Conservation (phyloP, 257 asterid genomes). For the Nicotiana benthamiana region DNA sequence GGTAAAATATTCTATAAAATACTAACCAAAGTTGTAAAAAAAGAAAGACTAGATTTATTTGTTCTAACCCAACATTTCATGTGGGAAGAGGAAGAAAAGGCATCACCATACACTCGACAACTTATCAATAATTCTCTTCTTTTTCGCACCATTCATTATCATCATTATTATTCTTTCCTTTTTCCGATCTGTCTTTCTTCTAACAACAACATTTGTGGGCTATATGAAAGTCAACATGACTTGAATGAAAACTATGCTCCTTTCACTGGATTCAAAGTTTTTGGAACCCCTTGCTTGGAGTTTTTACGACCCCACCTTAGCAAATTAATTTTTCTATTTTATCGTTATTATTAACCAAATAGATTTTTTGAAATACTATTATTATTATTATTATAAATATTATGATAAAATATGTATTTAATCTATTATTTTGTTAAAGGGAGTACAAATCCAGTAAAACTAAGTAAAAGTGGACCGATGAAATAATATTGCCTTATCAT, state of each 20-base stretch:
- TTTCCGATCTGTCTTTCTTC: background rate
- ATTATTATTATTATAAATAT: too few species aligned
- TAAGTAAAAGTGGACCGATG: too few species aligned
- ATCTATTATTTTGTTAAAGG: too few species aligned
- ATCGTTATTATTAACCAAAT: too few species aligned
- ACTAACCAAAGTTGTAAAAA: background rate
- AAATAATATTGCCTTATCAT: too few species aligned
- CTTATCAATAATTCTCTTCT: conserved; percentile 1
- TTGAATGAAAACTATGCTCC: background rate
- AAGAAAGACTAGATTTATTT: background rate
- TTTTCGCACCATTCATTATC: conserved; percentile 6
- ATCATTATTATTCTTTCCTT: background rate
- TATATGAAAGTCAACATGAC: background rate
- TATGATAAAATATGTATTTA: too few species aligned
- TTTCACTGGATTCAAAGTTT: background rate
- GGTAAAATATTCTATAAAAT: background rate
- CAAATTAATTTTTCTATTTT: too few species aligned
- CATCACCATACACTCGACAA: conserved; percentile 1
- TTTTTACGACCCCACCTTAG: background rate
- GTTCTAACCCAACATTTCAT: background rate
- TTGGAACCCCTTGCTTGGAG: background rate
- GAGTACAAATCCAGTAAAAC: too few species aligned
- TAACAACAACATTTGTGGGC: background rate
- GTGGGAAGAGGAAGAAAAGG: background rate
- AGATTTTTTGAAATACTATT: too few species aligned